Conservation (phyloP, 768 basidiomycete species). For the Kwoniella dejecticola region DNA sequence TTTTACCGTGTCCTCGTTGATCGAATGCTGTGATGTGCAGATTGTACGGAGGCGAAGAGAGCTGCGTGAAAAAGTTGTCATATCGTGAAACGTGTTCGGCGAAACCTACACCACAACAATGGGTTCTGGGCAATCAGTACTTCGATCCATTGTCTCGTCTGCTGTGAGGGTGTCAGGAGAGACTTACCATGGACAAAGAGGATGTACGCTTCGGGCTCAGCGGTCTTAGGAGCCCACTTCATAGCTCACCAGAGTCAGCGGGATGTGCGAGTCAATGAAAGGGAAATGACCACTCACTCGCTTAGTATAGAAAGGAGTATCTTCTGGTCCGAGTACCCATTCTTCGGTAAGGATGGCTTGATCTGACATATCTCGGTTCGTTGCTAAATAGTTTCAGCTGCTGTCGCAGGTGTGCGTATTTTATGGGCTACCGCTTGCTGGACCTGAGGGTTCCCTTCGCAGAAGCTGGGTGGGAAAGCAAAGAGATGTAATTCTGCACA, state of each 20-base stretch:
- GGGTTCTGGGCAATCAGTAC: too few relatives aligned
- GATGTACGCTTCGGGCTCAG: constrained; percentile 39
- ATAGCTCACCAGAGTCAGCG: not conserved
- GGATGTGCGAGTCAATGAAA: not conserved
- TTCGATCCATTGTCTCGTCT: too few relatives aligned
- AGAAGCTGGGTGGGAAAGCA: too few relatives aligned
- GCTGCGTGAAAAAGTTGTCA: constrained; percentile 39
- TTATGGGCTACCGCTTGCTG: too few relatives aligned
- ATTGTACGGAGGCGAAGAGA: constrained; percentile 37
- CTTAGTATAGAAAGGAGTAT: constrained; percentile 45
- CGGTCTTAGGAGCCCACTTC: constrained; percentile 38
- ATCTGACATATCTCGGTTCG: not conserved
- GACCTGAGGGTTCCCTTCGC: too few relatives aligned
- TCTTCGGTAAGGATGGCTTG: constrained; percentile 33
- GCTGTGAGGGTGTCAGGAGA: too few relatives aligned
- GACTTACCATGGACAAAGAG: constrained; percentile 49
- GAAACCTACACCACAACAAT: constrained; percentile 31
- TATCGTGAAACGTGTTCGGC: constrained; percentile 47
- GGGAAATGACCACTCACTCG: constrained; percentile 25
- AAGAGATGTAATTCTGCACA: too few relatives aligned
- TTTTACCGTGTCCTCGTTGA: constrained; percentile 47
- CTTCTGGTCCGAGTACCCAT: constrained; percentile 47
- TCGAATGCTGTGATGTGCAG: constrained; percentile 47
- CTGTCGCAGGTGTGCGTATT: too few relatives aligned
- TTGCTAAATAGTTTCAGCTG: too few relatives aligned